phyloP scores from a whole-genome alignment of 345 rosid species.

The Ceriops decandra region DNA sequence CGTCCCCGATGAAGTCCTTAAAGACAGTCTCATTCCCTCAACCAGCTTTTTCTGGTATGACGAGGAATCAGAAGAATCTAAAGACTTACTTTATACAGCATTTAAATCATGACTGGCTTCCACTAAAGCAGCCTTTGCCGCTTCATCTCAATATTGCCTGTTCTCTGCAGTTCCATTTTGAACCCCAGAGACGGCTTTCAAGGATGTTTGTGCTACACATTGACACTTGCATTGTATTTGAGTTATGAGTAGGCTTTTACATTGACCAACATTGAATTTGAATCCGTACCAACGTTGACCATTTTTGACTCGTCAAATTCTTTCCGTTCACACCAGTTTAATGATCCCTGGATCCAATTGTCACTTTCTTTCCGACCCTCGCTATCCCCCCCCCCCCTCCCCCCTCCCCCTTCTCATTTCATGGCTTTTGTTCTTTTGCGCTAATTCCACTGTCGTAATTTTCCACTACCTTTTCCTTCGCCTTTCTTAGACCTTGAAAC shows the following conservation, averaged over 20 bases:
- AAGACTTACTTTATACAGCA: too few relatives aligned
- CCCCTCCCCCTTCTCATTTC: background rate
- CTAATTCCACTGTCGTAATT: background rate
- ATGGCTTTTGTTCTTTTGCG: background rate
- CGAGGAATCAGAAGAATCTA: background rate
- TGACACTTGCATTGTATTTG: too few relatives aligned
- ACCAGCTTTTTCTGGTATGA: background rate
- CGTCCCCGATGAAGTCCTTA: background rate
- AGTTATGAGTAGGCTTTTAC: background rate
- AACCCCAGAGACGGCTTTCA: background rate
- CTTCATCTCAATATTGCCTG: too few relatives aligned
- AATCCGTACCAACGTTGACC: too few relatives aligned
- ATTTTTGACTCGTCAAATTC: background rate
- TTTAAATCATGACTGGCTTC: too few relatives aligned
- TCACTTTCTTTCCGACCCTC: background rate
- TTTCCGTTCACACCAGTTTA: background rate
- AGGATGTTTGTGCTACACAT: too few relatives aligned
- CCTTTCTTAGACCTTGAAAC: conserved; percentile 14
- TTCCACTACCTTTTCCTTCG: conserved; percentile 8
- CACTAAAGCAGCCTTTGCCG: too few relatives aligned
- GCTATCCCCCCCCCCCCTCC: background rate
- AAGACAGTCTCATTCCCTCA: background rate
- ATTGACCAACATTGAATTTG: background rate
- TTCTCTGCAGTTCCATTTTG: background rate
- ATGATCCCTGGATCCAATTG: background rate